These are phyloP conservation scores for Plenodomus biglobosus DNA, from an alignment of 2,329 filamentous ascomycete species.

Conservation along the genomic window DNA sequence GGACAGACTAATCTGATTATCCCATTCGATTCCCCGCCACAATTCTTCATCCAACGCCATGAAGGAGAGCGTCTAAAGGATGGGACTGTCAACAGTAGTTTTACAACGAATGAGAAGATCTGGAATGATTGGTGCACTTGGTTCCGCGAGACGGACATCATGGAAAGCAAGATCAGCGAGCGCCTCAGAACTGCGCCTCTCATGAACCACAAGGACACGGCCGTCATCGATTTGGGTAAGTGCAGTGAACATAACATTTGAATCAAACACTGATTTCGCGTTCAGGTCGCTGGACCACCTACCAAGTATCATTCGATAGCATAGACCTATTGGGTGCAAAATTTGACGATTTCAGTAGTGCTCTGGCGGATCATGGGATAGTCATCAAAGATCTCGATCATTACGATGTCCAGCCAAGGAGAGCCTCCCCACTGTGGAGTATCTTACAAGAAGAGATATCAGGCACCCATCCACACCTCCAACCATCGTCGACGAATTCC, in stretches of 20 bases:
- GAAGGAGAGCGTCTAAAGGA: conserved; percentile 13
- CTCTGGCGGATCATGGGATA: conserved; percentile 74
- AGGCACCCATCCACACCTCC: conserved; percentile 26
- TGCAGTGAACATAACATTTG: background rate
- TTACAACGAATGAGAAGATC: conserved; percentile 25
- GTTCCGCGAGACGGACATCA: conserved; percentile 66
- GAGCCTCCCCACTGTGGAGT: conserved; percentile 20
- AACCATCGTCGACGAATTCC: conserved; percentile 7
- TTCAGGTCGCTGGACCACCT: conserved; percentile 63
- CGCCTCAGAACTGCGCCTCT: conserved; percentile 23
- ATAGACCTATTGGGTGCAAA: conserved; percentile 31
- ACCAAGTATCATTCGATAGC: conserved; percentile 54
- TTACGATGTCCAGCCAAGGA: conserved; percentile 46
- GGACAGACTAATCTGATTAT: conserved; percentile 30
- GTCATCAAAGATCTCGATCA: conserved; percentile 47
- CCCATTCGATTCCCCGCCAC: conserved; percentile 44
- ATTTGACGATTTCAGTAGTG: conserved; percentile 52
- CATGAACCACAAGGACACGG: conserved; percentile 47
- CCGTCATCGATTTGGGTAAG: conserved; percentile 62
- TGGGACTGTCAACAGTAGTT: conserved; percentile 10
- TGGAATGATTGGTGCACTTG: conserved; percentile 62
- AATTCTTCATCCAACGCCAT: conserved; percentile 46
- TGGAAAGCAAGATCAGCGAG: conserved; percentile 43
- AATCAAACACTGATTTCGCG: conserved; percentile 1
- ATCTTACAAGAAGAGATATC: conserved; percentile 36